A percentile compares a stretch with the other conserved stretches of the same genome.
phyloP scores from a whole-genome alignment of 202 grass and related monocot species.

The Carex arenaria region DNA sequence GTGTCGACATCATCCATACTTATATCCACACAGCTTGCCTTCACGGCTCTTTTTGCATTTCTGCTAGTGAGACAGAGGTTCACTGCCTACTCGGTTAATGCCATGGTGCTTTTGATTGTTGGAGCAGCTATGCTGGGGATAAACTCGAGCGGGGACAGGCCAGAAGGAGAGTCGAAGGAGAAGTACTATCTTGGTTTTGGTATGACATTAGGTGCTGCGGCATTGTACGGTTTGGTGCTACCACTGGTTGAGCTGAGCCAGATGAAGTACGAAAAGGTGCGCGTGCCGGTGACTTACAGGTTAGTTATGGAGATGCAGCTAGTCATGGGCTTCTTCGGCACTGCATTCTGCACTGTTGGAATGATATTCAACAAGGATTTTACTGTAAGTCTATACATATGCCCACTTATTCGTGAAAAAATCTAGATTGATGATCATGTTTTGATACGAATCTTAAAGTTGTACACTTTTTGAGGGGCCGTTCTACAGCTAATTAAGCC shows the following conservation, averaged over 20 bases:
- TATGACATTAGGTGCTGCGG: constrained; percentile 52
- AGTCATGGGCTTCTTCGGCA: constrained; percentile 55
- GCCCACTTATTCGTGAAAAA: no score
- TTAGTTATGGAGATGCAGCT: constrained; percentile 80
- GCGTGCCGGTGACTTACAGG: constrained; percentile 37
- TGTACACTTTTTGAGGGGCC: no score
- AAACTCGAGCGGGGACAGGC: constrained; percentile 36
- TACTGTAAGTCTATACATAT: constrained; percentile 30
- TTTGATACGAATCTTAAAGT: no score
- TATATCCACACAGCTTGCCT: constrained; percentile 70
- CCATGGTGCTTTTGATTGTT: constrained; percentile 56
- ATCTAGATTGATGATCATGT: no score
- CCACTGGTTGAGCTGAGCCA: constrained; percentile 72
- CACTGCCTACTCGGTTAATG: constrained; percentile 60
- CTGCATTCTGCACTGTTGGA: constrained; percentile 45
- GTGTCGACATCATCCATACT: constrained; percentile 89
- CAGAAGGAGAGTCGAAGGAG: constrained; percentile 32
- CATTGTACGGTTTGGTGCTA: constrained; percentile 46
- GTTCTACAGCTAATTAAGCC: no score
- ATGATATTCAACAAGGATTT: constrained; percentile 75
- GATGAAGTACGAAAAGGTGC: constrained; percentile 35
- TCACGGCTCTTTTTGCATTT: constrained; percentile 62
- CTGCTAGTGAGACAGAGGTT: constrained; percentile 65
- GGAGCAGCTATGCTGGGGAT: constrained; percentile 66
- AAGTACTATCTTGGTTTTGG: constrained; percentile 55